phyloP scores from a whole-genome alignment of 1,139 yeast genomes.

The Geotrichum restrictum region DNA sequence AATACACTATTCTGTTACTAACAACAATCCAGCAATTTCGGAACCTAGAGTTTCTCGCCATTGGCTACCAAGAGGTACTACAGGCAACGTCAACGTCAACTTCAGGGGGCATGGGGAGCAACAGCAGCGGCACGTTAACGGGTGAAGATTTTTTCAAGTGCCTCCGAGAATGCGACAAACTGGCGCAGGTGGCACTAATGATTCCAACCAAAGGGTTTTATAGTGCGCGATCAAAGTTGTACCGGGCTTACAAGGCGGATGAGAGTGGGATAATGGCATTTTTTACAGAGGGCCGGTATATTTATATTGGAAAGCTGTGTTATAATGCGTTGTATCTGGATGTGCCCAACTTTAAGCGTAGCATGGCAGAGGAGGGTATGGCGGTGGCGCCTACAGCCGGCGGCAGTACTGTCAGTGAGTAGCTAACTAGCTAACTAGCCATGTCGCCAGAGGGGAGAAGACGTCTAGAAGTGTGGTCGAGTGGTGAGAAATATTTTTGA shows the following conservation, averaged over 20 bases:
- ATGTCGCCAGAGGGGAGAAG: too few species aligned
- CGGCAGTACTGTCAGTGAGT: too few species aligned
- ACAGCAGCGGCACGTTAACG: constrained; percentile 1
- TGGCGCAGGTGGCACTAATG: constrained; percentile 11
- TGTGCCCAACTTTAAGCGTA: constrained; percentile 10
- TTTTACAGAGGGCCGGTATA: constrained; percentile 13
- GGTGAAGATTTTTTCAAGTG: constrained; percentile 5
- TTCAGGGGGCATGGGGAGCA: too few species aligned
- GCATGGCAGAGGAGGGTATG: too few species aligned
- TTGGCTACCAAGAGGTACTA: constrained; percentile 12
- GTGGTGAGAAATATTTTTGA: too few species aligned
- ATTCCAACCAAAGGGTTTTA: constrained; percentile 16
- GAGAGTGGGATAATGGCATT: constrained; percentile 4
- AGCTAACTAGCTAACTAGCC: background rate
- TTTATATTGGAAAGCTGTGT: constrained; percentile 12
- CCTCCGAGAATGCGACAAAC: background rate
- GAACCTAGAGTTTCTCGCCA: constrained; percentile 6
- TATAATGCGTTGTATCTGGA: constrained; percentile 13
- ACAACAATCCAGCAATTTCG: constrained; percentile 2
- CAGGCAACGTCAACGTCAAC: background rate
- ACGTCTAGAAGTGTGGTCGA: too few species aligned
- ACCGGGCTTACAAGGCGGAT: background rate
- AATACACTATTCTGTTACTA: too few species aligned
- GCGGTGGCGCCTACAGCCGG: background rate
- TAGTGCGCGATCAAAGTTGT: constrained; percentile 8